A percentile compares a stretch with the other conserved stretches of the same genome.
Evolutionary conservation across 139 green algal genomes (phyloP).

Genomic region (Trebouxia sp.): DNA sequence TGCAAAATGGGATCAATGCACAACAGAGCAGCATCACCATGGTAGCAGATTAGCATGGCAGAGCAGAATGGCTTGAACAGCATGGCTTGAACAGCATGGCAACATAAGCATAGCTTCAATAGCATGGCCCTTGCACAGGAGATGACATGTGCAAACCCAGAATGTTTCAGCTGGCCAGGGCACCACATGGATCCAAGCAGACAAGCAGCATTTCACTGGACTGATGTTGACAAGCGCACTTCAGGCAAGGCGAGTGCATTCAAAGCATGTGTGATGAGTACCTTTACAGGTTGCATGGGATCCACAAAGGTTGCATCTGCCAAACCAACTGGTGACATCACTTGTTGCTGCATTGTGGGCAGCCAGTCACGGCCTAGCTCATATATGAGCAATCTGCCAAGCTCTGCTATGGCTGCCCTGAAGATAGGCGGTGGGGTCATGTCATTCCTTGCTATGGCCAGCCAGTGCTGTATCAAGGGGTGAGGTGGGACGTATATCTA

Average conservation of each 20-base stretch:
- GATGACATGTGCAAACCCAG: too few species aligned
- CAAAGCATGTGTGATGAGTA: too few species aligned
- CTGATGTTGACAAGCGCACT: not conserved
- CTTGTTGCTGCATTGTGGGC: conserved; percentile 74
- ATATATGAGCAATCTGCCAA: conserved; percentile 92
- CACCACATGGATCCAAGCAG: too few species aligned
- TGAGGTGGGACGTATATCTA: conserved; percentile 95
- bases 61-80: too few species aligned
- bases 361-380: conserved; percentile 87
- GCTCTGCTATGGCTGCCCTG: conserved; percentile 80
- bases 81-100: too few species aligned
- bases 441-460: conserved; percentile 88
- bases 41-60: too few species aligned
- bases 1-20: too few species aligned
- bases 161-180: too few species aligned
- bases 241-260: not conserved
- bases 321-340: conserved; percentile 81
- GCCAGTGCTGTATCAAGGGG: conserved; percentile 95
- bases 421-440: conserved; percentile 84
- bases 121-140: too few species aligned
- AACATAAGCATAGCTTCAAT: too few species aligned
- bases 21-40: not conserved
- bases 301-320: conserved; percentile 87
- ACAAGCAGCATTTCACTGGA: not conserved
- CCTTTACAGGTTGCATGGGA: conserved; percentile 80